Conservation (phyloP, 345 rosid genomes). For the Heritiera fomes region DNA sequence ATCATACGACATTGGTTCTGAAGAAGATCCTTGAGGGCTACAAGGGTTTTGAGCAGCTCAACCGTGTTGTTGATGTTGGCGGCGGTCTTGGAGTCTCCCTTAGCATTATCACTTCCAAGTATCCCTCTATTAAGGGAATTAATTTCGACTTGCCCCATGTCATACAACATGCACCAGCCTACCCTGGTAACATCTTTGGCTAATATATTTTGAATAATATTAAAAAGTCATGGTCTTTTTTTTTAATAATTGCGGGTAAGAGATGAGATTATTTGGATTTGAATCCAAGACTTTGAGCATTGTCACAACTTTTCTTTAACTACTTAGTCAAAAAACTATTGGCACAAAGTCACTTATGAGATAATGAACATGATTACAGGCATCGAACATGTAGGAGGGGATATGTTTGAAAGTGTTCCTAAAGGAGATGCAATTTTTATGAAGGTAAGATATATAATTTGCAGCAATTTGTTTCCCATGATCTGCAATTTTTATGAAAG, state of each 20-base stretch:
- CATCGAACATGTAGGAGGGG: conserved; percentile 38
- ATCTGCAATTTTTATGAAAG: not conserved
- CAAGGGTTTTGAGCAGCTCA: conserved; percentile 53
- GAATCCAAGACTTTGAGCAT: no score
- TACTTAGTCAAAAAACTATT: no score
- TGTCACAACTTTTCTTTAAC: no score
- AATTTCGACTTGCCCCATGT: conserved; percentile 62
- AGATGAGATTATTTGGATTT: no score
- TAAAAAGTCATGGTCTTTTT: no score
- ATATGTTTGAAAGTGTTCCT: conserved; percentile 43
- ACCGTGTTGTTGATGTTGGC: conserved; percentile 61
- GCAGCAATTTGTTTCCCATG: not conserved
- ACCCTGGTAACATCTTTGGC: conserved; percentile 27
- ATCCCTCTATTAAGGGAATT: conserved; percentile 48
- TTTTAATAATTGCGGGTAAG: no score
- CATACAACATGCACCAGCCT: conserved; percentile 43
- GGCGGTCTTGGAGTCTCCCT: conserved; percentile 65
- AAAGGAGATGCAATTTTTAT: conserved; percentile 27
- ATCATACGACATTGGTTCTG: conserved; percentile 44
- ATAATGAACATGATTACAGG: conserved; percentile 7
- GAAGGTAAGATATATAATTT: conserved; percentile 19
- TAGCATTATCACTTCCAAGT: conserved; percentile 45
- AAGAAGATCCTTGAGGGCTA: conserved; percentile 56
- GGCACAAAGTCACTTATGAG: no score
- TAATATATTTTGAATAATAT: no score